Evolutionary conservation across 306 rosid genomes (phyloP), one percentile per base, ranked within the genome.

Genomic region (Fragaria ananassa): DNA sequence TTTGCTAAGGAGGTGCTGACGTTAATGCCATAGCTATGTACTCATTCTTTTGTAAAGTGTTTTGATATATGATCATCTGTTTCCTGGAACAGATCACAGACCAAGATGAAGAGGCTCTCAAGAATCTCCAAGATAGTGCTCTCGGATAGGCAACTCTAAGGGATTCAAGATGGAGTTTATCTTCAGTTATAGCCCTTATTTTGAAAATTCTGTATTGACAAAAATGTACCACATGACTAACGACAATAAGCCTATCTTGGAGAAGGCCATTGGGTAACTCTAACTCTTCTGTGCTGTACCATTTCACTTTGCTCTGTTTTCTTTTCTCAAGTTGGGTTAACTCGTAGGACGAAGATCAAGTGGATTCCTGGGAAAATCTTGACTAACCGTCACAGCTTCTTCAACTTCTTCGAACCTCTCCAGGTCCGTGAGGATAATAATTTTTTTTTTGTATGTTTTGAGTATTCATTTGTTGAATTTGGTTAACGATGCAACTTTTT

Each of bases 91-190:
- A 91, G 97, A 86, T 91, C 74, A 85, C 94, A 0, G 89, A 91
- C 81, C 87, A 87, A 11, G 97, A 91, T 85, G 97, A 91, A 83
- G 90, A 82, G 70, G 94, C 97, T 57, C 93, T 91, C 75, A 89
- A 82, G 72, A 78, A 69, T 82, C 86, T 91, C 67, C 82, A 81
- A 68, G 97, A 91, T 70, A 89, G 80, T 91, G 93, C 94, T 70
- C 64, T 69, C 86, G 86, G 83, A 85, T 83, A 53, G 94, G 86
- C 19, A 71, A 67, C 61, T 86, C 94, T 13, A 89, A 91, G 78
- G 97, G 94, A 76, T 88, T 91, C 83, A 91, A 88, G 80, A 89
- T 89, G 17, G 94, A 91, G n/a, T 91, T 89, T 80, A 85, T 79
- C 86, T 85, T 88, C 54, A 85, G 89, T 65, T 49, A 88, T 18